A percentile compares a stretch with the other conserved stretches of the same genome.
These are phyloP conservation scores for Caryocar brasiliense DNA, from an alignment of 441 rosid genomes.

Conservation along the genomic window DNA sequence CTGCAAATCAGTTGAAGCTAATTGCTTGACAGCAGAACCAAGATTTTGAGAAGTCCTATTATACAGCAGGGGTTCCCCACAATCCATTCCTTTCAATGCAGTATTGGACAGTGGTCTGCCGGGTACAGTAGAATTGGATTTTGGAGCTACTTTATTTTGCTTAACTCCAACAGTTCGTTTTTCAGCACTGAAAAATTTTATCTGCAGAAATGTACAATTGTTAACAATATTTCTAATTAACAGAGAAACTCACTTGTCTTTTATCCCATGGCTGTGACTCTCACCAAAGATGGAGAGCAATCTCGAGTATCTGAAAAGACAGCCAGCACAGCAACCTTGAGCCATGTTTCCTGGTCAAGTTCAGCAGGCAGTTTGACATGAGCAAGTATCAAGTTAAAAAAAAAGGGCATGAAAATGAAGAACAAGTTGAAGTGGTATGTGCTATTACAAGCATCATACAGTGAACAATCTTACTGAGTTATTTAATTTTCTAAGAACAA, in stretches of 20 bases:
- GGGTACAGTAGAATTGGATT: constrained; percentile 22
- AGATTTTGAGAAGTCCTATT: constrained; percentile 46
- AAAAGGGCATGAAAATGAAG: background rate
- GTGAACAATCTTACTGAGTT: no score
- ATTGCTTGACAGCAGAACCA: constrained; percentile 67
- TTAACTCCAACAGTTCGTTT: constrained; percentile 37
- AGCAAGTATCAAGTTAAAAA: constrained; percentile 22
- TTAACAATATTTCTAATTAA: constrained; percentile 5
- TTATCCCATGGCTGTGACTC: constrained; percentile 11
- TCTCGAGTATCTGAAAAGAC: constrained; percentile 70
- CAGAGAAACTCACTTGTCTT: background rate
- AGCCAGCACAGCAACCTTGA: constrained; percentile 70
- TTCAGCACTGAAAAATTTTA: constrained; percentile 49
- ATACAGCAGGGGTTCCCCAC: constrained; percentile 29
- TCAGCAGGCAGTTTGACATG: constrained; percentile 24
- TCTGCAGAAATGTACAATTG: constrained; percentile 34
- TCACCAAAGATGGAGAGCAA: constrained; percentile 77
- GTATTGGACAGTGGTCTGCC: constrained; percentile 46
- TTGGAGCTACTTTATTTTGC: constrained; percentile 33
- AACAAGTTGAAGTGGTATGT: background rate
- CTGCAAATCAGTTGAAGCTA: constrained; percentile 51
- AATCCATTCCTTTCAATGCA: constrained; percentile 33
- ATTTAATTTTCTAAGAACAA: no score
- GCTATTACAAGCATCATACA: background rate
- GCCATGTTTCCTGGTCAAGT: constrained; percentile 75